Conservation (phyloP, 805 yeast species). For the Sugiyamaella boreocaroliniensis region DNA sequence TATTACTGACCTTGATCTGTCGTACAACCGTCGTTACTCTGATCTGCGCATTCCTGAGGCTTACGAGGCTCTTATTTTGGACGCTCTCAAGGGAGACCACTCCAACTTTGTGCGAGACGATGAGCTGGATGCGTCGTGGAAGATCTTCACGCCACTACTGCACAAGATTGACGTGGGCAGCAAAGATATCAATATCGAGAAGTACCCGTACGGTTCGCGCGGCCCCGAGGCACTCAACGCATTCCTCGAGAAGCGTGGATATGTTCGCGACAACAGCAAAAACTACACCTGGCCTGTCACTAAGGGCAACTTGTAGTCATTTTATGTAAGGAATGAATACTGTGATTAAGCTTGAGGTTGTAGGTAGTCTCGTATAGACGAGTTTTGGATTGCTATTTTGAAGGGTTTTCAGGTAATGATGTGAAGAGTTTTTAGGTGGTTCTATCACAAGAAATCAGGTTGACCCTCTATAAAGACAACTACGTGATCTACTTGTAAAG, state of each 20-base stretch:
- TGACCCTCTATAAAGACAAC: too few relatives aligned
- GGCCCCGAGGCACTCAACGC: slow-evolving; percentile 66
- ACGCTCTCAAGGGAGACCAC: slow-evolving; percentile 85
- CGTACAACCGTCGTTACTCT: slow-evolving; percentile 72
- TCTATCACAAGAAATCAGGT: too few relatives aligned
- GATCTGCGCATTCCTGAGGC: slow-evolving; percentile 97
- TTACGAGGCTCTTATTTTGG: slow-evolving; percentile 90
- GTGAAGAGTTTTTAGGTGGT: too few relatives aligned
- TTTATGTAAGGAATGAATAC: not conserved
- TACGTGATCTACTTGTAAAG: too few relatives aligned
- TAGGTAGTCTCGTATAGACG: too few relatives aligned
- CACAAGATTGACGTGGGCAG: slow-evolving; percentile 68
- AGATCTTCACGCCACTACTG: slow-evolving; percentile 84
- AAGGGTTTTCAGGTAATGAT: too few relatives aligned
- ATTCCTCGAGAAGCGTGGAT: slow-evolving; percentile 66
- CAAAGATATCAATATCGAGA: slow-evolving; percentile 49
- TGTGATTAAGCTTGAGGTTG: too few relatives aligned
- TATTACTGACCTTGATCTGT: slow-evolving; percentile 83
- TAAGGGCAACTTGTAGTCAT: slow-evolving; percentile 21
- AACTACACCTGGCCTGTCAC: slow-evolving; percentile 81
- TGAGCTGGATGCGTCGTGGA: slow-evolving; percentile 92
- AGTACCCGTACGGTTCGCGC: slow-evolving; percentile 84
- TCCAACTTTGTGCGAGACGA: slow-evolving; percentile 97
- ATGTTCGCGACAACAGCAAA: slow-evolving; percentile 53
- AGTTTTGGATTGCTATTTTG: too few relatives aligned